Evolutionary conservation across 192 early-diverging fungal species (phyloP), one percentile per base, ranked within the genome.

Genomic region (Coemansia sp.): DNA sequence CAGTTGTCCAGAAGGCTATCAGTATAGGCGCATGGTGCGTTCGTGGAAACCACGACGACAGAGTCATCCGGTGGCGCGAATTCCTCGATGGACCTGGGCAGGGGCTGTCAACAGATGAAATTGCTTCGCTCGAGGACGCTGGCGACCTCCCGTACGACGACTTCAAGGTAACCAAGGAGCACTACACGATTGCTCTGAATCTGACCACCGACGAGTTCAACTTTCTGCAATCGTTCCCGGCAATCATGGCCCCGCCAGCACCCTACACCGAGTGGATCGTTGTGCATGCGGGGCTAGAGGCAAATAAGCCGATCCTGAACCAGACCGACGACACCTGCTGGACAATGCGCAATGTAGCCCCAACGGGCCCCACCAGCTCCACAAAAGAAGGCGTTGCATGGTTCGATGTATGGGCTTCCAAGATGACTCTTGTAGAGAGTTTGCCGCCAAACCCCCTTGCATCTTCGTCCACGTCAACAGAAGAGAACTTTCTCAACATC

Each of bases 41-140:
- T 2, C 83, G 88, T 20, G 90, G 90, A 27, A 91, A 91, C 62
- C 90, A 91, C 44, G 90, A 92, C 50, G 87, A 92, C 64, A 75
- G 75, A 36, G 84, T 90, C 3, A 69, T 90, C n/a, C 69, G 84
- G 14, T 84, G 84, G 70, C 72, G 79, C 28, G 76, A 77, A 25
- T 83, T 74, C 42, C 68, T 86, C n/a, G 56, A 83, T 19, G 66
- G 66, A 19, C 71, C 84, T 3, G 64, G 54, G 4, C 44, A 53
- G 30, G 50, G 59, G 8, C 14, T 70, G 6, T 41, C 63, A 4
- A 37, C 50, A 19, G 15, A 17, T 2, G 64, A 71, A 1, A 41
- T 74, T 6, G 8, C 67, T 61, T 9, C 56, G 2, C 50, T 66
- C 19, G 57, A 73, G 30, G 34, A 34, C 11, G 17, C 55, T 5